Evolutionary conservation across 805 yeast genomes (phyloP).

Genomic region (Candida succiphila): DNA sequence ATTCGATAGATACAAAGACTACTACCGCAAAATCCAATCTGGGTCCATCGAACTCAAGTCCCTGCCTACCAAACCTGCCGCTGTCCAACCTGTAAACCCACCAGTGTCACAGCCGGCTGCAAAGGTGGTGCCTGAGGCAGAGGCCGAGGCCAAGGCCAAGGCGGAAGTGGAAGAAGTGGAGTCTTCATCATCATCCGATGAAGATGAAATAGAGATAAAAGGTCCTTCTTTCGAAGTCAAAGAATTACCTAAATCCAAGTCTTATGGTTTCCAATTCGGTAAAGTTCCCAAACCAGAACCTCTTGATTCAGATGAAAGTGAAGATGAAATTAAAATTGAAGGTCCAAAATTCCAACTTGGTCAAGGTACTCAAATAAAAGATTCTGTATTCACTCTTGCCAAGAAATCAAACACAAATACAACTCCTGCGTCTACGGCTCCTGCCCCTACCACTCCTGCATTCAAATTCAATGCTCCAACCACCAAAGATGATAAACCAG

Average conservation of each 20-base stretch:
- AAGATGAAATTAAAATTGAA: conserved; percentile 55
- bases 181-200: conserved; percentile 11
- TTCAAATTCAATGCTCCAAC: conserved; percentile 1
- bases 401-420: conserved; percentile 7
- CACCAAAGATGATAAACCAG: conserved; percentile 1
- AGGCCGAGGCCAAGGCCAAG: background rate
- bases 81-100: background rate
- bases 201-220: conserved; percentile 42
- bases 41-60: background rate
- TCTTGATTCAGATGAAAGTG: conserved; percentile 36
- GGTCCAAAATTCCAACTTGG: conserved; percentile 58
- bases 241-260: conserved; percentile 36
- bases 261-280: conserved; percentile 41
- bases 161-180: background rate
- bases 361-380: conserved; percentile 24
- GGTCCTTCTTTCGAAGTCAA: conserved; percentile 57
- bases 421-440: background rate
- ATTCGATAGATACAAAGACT: conserved; percentile 49
- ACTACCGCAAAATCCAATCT: conserved; percentile 21
- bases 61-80: conserved; percentile 1
- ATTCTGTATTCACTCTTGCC: conserved; percentile 20
- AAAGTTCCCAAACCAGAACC: conserved; percentile 20
- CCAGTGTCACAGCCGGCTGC: background rate
- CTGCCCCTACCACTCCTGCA: conserved; percentile 1
- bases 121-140: background rate